These are phyloP conservation scores for Fusarium longipes DNA, from an alignment of 2,329 filamentous ascomycete genomes.

Conservation along the genomic window DNA sequence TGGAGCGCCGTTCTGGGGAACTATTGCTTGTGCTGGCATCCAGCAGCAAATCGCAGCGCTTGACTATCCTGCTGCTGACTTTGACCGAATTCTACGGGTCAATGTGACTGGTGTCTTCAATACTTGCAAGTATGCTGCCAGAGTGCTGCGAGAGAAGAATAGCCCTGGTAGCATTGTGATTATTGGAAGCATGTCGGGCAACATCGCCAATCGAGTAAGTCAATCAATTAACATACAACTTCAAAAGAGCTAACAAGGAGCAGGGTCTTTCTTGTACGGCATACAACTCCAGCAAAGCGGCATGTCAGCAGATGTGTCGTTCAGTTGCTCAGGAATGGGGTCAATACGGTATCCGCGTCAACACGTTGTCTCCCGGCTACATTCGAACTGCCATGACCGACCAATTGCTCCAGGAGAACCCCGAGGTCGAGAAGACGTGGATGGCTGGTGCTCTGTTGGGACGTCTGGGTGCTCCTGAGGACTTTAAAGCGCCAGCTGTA, in stretches of 20 bases:
- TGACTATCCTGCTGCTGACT: conserved; percentile 65
- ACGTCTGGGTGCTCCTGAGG: conserved; percentile 64
- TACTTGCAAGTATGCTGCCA: conserved; percentile 76
- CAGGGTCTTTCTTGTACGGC: conserved; percentile 71
- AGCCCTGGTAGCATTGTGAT: conserved; percentile 61
- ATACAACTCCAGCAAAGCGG: conserved; percentile 72
- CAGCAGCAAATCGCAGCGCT: conserved; percentile 60
- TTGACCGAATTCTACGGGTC: conserved; percentile 75
- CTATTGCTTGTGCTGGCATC: conserved; percentile 61
- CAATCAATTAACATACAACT: not conserved
- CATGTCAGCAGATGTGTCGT: conserved; percentile 68
- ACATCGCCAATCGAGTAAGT: conserved; percentile 62
- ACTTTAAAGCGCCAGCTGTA: conserved; percentile 67
- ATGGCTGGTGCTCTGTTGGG: conserved; percentile 65
- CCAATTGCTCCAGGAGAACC: conserved; percentile 56
- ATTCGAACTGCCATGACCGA: conserved; percentile 62
- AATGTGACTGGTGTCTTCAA: conserved; percentile 77
- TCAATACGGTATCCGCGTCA: conserved; percentile 70
- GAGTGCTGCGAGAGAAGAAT: conserved; percentile 60
- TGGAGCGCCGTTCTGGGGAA: conserved; percentile 52
- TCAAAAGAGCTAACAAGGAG: not conserved
- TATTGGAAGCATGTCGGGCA: conserved; percentile 62
- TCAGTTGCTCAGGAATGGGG: conserved; percentile 73
- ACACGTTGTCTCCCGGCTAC: conserved; percentile 72
- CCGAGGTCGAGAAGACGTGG: conserved; percentile 63